A percentile compares a stretch with the other conserved stretches of the same genome.
Conservation (phyloP, 2,329 filamentous ascomycete genomes). For the Orbilia blumenaviensis region DNA sequence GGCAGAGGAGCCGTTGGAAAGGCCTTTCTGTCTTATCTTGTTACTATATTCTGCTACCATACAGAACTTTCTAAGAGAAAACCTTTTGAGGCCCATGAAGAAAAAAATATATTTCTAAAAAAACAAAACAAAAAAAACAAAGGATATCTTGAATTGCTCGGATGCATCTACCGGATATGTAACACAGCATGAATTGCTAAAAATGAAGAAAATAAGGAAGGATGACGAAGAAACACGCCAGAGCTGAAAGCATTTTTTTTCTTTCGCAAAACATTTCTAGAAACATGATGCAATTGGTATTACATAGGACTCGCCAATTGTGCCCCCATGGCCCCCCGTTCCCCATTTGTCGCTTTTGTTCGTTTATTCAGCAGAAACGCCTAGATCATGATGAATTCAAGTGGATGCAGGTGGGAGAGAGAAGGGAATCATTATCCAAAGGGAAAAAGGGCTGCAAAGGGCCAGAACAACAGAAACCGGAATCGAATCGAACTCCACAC, state of each 20-base stretch:
- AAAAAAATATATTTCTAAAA: neutral
- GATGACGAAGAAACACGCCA: neutral
- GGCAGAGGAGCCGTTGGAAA: constrained; percentile 14
- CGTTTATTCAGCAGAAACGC: constrained; percentile 38
- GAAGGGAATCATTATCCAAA: constrained; percentile 37
- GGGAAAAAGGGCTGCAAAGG: constrained; percentile 21
- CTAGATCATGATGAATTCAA: constrained; percentile 34
- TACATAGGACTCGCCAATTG: constrained; percentile 16
- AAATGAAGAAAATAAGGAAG: constrained; percentile 7
- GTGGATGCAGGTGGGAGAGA: constrained; percentile 16
- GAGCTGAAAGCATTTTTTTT: neutral
- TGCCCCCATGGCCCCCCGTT: neutral
- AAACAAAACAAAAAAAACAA: neutral
- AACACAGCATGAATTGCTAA: constrained; percentile 6
- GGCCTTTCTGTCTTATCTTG: constrained; percentile 37
- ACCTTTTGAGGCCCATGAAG: no score
- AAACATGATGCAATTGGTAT: constrained; percentile 42
- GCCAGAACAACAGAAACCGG: constrained; percentile 6
- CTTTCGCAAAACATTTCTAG: neutral
- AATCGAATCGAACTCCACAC: constrained; percentile 45
- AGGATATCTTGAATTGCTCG: neutral
- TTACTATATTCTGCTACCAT: constrained; percentile 15
- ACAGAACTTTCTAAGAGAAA: neutral
- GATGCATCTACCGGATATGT: constrained; percentile 24
- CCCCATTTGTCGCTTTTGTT: constrained; percentile 37